A percentile compares a stretch with the other conserved stretches of the same genome.
Evolutionary conservation across 2,329 filamentous ascomycete genomes (phyloP).

Genomic region (Huntiella abstrusa): DNA sequence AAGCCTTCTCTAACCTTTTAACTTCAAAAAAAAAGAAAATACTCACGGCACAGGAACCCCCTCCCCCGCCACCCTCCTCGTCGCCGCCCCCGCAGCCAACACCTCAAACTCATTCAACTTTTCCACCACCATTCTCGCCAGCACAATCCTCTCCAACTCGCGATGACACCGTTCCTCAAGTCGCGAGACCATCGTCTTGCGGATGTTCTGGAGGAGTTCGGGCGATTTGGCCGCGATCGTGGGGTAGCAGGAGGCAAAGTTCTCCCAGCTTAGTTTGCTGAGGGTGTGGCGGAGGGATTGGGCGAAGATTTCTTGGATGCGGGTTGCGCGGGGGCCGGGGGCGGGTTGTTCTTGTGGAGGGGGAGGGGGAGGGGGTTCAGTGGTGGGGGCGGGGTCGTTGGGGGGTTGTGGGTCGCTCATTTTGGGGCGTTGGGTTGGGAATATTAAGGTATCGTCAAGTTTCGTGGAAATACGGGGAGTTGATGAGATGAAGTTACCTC

Average conservation of each 20-base stretch:
- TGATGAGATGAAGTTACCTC: too few species aligned
- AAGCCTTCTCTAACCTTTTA: too few species aligned
- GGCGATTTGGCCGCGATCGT: conserved; percentile 36
- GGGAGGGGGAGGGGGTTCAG: conserved; percentile 23
- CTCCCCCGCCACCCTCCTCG: conserved; percentile 18
- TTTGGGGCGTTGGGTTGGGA: background rate
- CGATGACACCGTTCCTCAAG: conserved; percentile 34
- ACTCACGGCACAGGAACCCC: conserved; percentile 28
- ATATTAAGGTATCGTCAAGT: too few species aligned
- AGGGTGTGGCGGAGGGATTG: conserved; percentile 34
- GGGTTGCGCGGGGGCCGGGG: conserved; percentile 37
- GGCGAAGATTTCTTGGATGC: conserved; percentile 35
- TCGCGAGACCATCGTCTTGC: conserved; percentile 38
- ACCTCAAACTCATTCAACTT: conserved; percentile 40
- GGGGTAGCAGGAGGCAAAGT: conserved; percentile 43
- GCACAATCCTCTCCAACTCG: conserved; percentile 38
- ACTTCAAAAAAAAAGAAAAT: too few species aligned
- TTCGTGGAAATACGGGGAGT: too few species aligned
- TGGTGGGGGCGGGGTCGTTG: conserved; percentile 10
- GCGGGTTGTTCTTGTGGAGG: conserved; percentile 20
- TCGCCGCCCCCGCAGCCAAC: conserved; percentile 31
- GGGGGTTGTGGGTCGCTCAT: conserved; percentile 1
- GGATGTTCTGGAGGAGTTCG: conserved; percentile 32
- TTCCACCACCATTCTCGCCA: conserved; percentile 31
- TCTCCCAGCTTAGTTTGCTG: conserved; percentile 33